phyloP scores from a whole-genome alignment of 345 rosid genomes.

The Camelina hispida region DNA sequence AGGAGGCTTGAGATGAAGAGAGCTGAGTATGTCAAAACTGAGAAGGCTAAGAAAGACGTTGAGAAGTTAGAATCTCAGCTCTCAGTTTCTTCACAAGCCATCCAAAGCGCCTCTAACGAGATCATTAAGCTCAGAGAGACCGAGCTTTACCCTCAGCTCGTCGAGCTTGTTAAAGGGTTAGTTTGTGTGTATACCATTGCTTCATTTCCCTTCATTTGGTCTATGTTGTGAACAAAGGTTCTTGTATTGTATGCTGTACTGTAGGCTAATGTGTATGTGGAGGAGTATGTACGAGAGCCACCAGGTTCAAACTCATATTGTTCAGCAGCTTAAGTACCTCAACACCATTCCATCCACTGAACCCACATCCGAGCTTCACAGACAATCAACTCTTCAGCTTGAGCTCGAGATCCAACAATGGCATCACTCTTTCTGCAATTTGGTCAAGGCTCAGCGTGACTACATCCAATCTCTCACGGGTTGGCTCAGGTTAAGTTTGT shows the following conservation, averaged over 20 bases:
- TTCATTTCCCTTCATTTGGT: background rate
- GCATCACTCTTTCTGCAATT: conserved; percentile 85
- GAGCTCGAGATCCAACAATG: conserved; percentile 94
- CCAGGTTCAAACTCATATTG: conserved; percentile 96
- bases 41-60: conserved; percentile 78
- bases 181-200: conserved; percentile 35
- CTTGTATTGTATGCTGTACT: conserved; percentile 18
- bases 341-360: conserved; percentile 85
- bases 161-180: conserved; percentile 88
- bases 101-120: conserved; percentile 78
- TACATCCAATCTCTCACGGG: conserved; percentile 87
- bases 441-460: conserved; percentile 81
- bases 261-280: conserved; percentile 96
- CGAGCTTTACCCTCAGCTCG: conserved; percentile 85
- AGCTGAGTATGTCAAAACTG: conserved; percentile 78
- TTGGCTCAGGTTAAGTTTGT: conserved; percentile 93
- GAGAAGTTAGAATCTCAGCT: conserved; percentile 90
- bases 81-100: conserved; percentile 82
- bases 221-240: conserved; percentile 6
- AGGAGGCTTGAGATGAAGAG: conserved; percentile 90
- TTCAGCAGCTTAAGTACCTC: conserved; percentile 91
- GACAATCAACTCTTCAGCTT: conserved; percentile 87
- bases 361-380: conserved; percentile 89
- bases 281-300: conserved; percentile 98
- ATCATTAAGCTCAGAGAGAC: conserved; percentile 83